phyloP scores from a whole-genome alignment of 495 filamentous ascomycete species.

The Trichodelitschia bisporula region DNA sequence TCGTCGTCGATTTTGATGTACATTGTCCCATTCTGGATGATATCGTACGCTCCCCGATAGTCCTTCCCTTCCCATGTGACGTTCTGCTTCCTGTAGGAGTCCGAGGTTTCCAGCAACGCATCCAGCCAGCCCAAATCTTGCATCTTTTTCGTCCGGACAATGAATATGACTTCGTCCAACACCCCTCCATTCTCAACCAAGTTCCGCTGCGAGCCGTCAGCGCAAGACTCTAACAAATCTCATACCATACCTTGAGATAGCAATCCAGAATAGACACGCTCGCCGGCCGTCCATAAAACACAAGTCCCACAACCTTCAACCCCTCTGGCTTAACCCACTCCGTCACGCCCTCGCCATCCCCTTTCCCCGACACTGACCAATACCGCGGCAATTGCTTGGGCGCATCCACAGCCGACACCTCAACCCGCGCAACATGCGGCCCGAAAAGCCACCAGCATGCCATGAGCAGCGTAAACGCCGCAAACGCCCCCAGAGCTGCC shows the following conservation, averaged over 20 bases:
- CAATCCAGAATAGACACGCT: conserved; percentile 26
- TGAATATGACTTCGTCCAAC: conserved; percentile 27
- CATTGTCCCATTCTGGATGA: conserved; percentile 17
- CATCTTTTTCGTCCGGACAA: conserved; percentile 23
- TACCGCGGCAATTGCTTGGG: no score
- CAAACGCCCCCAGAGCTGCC: no score
- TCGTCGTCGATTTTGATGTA: conserved; percentile 33
- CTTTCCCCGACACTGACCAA: neutral
- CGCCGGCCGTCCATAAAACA: conserved; percentile 23
- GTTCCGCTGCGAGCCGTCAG: no score
- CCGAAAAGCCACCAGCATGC: no score
- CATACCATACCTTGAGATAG: conserved; percentile 19
- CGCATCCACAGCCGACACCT: no score
- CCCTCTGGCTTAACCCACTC: conserved; percentile 16
- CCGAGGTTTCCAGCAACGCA: conserved; percentile 9
- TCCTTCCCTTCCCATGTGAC: neutral
- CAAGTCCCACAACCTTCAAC: conserved; percentile 23
- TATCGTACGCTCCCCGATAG: conserved; percentile 2
- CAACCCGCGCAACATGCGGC: no score
- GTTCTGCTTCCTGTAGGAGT: conserved; percentile 6
- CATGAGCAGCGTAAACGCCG: no score
- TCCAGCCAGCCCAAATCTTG: conserved; percentile 23
- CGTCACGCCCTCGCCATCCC: neutral
- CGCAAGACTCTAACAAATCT: neutral
- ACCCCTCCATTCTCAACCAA: conserved; percentile 25